Base-by-base conservation (phyloP, 805 yeast species). In the Yarrowia sp. region DNA sequence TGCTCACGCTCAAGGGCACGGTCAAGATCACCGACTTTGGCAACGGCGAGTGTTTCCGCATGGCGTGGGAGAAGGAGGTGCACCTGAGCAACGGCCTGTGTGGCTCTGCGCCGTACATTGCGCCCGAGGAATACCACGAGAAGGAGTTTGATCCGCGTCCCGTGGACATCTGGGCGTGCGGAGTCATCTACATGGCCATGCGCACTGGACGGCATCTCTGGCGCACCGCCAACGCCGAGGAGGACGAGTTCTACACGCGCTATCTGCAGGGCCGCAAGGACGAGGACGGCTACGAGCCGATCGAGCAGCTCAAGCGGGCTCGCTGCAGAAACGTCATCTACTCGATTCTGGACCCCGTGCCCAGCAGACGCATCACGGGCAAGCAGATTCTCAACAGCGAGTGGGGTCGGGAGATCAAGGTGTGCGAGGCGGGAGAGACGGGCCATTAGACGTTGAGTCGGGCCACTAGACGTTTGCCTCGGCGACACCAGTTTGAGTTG, bases 121-220 rank as follows among this genome's bases (percentile, higher is more conserved):
- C 97, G 0, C 97, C 97, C 0, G 97, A 91, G 70, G 97, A 92
- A 72, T 88, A 82, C 70, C 70, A 71, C 18, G 72, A 75, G 5
- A 78, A 79, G 46, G 78, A 76, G 47, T 88, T 87, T 69, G 96
- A 90, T 66, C 90, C 96, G 10, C 75, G 91, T 59, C 78, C 84
- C 25, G 92, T 88, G 46, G 97, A 92, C 72, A 83, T 88, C 62
- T 92, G 97, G 97, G 88, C 97, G 2, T 74, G 86, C 49, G 97
- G 97, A 36, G 81, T 92, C 2, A 81, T 87, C 25, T 87, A 86
- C 72, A 77, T 86, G 77, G 86, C 85, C 10, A 86, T 86, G 92
- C 72, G 97, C 68, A 89, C 97, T 0, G 99, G 98, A 4, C 79
- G 97, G 60, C 97, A 93, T 69, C 74, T 94, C 60, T 93, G 98